Percentiles rank a stretch among this genome's conserved stretches.
Evolutionary conservation across 257 asterid genomes (phyloP).

Genomic region (Sherardia arvensis): DNA sequence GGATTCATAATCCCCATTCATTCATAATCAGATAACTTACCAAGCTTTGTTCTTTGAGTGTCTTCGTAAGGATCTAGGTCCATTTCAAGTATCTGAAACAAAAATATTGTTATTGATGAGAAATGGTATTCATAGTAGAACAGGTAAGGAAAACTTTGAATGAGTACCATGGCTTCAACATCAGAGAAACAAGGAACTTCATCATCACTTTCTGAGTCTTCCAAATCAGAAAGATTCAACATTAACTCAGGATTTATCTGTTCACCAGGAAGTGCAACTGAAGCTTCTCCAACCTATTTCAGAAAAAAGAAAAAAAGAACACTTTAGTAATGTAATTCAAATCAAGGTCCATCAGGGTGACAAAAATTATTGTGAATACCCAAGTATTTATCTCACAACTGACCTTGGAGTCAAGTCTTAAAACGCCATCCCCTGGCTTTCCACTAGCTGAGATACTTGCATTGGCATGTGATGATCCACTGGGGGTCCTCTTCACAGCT

Average conservation of each 20-base stretch:
- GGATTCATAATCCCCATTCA: not conserved
- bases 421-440: constrained; percentile 31
- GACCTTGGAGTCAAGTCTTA: constrained; percentile 40
- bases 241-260: constrained; percentile 31
- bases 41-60: constrained; percentile 32
- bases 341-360: constrained; percentile 11
- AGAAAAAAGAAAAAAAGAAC: constrained; percentile 15
- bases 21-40: constrained; percentile 25
- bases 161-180: constrained; percentile 84
- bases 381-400: not conserved
- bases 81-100: constrained; percentile 83
- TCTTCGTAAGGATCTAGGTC: constrained; percentile 84
- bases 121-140: constrained; percentile 7
- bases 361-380: constrained; percentile 5
- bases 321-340: constrained; percentile 8
- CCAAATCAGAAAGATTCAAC: constrained; percentile 47
- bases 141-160: constrained; percentile 11
- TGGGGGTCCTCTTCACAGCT: constrained; percentile 31
- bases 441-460: constrained; percentile 25
- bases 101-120: not conserved
- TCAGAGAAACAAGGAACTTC: constrained; percentile 94
- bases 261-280: constrained; percentile 25
- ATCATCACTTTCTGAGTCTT: constrained; percentile 59
- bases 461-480: constrained; percentile 29
- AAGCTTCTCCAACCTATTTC: constrained; percentile 39